Evolutionary conservation across 2,329 filamentous ascomycete species (phyloP).

Genomic region (Pyrenophora seminiperda): DNA sequence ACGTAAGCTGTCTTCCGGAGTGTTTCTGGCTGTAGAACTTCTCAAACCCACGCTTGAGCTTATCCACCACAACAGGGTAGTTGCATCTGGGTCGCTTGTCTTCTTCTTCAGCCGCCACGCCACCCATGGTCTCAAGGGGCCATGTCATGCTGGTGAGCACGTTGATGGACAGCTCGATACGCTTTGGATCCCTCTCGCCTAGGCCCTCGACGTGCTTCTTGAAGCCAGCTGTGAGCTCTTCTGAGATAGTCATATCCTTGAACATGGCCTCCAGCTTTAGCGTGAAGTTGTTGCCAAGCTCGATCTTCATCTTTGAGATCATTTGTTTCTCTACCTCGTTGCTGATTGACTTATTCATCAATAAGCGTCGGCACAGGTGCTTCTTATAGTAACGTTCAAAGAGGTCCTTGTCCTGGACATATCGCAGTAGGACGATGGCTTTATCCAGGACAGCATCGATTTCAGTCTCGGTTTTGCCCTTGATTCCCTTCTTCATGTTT

Average conservation of each 20-base stretch:
- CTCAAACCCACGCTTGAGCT: constrained; percentile 82
- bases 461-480: constrained; percentile 88
- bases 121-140: constrained; percentile 84
- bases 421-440: constrained; percentile 84
- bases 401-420: constrained; percentile 88
- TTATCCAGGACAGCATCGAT: constrained; percentile 85
- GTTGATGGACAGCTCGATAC: constrained; percentile 79
- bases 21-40: constrained; percentile 87
- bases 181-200: constrained; percentile 62
- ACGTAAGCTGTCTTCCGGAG: constrained; percentile 85
- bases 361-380: constrained; percentile 83
- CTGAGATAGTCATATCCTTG: constrained; percentile 88
- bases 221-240: constrained; percentile 79
- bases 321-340: constrained; percentile 94
- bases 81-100: constrained; percentile 61
- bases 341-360: constrained; percentile 88
- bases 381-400: constrained; percentile 99
- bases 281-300: constrained; percentile 93
- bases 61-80: constrained; percentile 75
- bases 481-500: constrained; percentile 90
- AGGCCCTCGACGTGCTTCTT: constrained; percentile 68
- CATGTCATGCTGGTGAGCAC: constrained; percentile 93
- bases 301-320: constrained; percentile 95
- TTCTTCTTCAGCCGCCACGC: constrained; percentile 59
- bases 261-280: constrained; percentile 96